phyloP scores from a whole-genome alignment of 2,329 filamentous ascomycete genomes.

The Fusarium anthophilum region DNA sequence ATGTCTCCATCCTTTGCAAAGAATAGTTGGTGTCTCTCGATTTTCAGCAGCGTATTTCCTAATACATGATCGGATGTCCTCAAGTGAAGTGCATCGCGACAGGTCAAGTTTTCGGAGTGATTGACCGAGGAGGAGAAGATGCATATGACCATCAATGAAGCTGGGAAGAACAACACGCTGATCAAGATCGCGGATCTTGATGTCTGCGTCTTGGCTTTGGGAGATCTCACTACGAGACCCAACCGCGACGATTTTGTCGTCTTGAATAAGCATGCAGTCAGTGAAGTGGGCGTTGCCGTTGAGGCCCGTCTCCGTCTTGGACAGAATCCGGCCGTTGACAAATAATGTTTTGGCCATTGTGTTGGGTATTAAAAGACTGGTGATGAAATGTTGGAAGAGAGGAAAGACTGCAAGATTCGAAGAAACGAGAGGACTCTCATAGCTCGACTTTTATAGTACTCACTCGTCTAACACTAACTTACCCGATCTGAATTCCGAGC shows the following conservation, averaged over 20 bases:
- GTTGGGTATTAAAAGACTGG: accelerated
- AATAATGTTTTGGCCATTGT: slow-evolving; percentile 9
- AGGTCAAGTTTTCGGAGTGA: slow-evolving; percentile 61
- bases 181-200: slow-evolving; percentile 35
- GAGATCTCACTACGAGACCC: slow-evolving; percentile 37
- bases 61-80: slow-evolving; percentile 59
- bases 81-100: slow-evolving; percentile 56
- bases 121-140: slow-evolving; percentile 63
- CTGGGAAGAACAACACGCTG: slow-evolving; percentile 57
- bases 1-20: slow-evolving; percentile 65
- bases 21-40: slow-evolving; percentile 56
- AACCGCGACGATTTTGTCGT: slow-evolving; percentile 45
- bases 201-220: neutral
- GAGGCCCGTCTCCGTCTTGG: slow-evolving; percentile 17
- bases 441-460: neutral
- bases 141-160: slow-evolving; percentile 67
- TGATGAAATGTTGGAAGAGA: accelerated
- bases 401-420: accelerated
- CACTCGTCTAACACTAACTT: neutral
- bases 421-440: neutral
- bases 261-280: slow-evolving; percentile 43
- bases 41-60: slow-evolving; percentile 55
- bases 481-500: neutral
- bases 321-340: slow-evolving; percentile 38
- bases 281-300: slow-evolving; percentile 35